phyloP scores from a whole-genome alignment of 129 eudicot species.

The Helianthus annuus region DNA sequence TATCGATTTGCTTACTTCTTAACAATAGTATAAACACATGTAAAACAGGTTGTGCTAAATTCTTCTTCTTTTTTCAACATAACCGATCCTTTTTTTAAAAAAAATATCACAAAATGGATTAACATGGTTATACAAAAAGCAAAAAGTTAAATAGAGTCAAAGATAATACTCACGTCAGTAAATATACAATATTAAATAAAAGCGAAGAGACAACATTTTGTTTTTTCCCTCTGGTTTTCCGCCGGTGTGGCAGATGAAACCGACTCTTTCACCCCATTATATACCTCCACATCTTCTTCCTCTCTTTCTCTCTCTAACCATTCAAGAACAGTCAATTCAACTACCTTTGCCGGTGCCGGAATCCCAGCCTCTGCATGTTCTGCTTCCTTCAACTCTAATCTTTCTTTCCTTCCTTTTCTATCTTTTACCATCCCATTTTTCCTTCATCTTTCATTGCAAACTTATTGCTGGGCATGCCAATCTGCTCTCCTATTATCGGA shows the following conservation, averaged over 20 bases:
- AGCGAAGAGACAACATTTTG: conserved; percentile 32
- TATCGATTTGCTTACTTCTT: too few species aligned
- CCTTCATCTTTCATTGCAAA: background rate
- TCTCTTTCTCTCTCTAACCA: conserved; percentile 36
- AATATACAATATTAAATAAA: conserved; percentile 23
- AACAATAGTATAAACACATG: too few species aligned
- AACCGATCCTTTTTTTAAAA: background rate
- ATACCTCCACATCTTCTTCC: conserved; percentile 56
- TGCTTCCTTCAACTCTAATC: conserved; percentile 24
- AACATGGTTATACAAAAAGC: background rate
- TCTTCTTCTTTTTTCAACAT: too few species aligned
- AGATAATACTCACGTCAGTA: background rate
- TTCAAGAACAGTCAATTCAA: conserved; percentile 15
- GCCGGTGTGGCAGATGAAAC: conserved; percentile 88
- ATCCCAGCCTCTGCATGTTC: conserved; percentile 38
- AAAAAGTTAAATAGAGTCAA: conserved; percentile 10
- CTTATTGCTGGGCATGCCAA: background rate
- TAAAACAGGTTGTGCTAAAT: too few species aligned
- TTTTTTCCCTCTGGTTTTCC: conserved; percentile 69
- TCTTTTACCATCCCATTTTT: background rate
- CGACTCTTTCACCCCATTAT: conserved; percentile 72
- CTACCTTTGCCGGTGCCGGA: conserved; percentile 36
- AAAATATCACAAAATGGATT: background rate
- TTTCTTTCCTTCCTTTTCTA: too few species aligned
- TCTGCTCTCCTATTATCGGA: background rate